Evolutionary conservation across 805 yeast genomes (phyloP).

Genomic region (Starmerella etchellsii): DNA sequence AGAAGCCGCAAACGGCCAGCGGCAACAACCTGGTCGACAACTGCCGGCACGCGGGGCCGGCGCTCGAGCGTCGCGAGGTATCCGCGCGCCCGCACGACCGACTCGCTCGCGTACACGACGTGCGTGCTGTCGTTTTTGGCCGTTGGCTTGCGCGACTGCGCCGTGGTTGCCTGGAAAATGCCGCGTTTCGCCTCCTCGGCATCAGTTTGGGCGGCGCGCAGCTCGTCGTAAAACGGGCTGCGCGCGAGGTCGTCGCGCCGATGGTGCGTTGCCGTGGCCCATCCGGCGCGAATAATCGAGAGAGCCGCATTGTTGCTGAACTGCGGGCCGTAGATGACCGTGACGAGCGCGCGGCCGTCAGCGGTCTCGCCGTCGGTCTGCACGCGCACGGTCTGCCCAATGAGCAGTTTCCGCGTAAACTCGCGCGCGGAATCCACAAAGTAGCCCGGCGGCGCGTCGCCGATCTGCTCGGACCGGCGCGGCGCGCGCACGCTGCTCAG

Average conservation of each 20-base stretch:
- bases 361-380: slow-evolving; percentile 53
- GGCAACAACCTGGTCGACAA: slow-evolving; percentile 60
- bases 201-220: slow-evolving; percentile 53
- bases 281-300: slow-evolving; percentile 49
- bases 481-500: slow-evolving; percentile 69
- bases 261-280: slow-evolving; percentile 66
- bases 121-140: slow-evolving; percentile 35
- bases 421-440: slow-evolving; percentile 59
- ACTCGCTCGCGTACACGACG: slow-evolving; percentile 69
- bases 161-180: slow-evolving; percentile 33
- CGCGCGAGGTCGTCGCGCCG: slow-evolving; percentile 59
- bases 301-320: slow-evolving; percentile 41
- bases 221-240: slow-evolving; percentile 63
- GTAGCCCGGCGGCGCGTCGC: slow-evolving; percentile 30
- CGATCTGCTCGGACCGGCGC: slow-evolving; percentile 32
- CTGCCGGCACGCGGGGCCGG: slow-evolving; percentile 50
- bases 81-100: slow-evolving; percentile 55
- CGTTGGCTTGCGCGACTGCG: slow-evolving; percentile 25
- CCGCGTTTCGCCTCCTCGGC: slow-evolving; percentile 50
- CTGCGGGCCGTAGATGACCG: slow-evolving; percentile 39
- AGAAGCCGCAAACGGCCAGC: slow-evolving; percentile 53
- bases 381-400: slow-evolving; percentile 58
- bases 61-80: slow-evolving; percentile 57
- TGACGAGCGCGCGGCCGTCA: slow-evolving; percentile 53
- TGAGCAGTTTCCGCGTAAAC: slow-evolving; percentile 50